These are phyloP conservation scores for Gyromitra esculenta DNA, from an alignment of 2,329 filamentous ascomycete species.

Conservation along the genomic window DNA sequence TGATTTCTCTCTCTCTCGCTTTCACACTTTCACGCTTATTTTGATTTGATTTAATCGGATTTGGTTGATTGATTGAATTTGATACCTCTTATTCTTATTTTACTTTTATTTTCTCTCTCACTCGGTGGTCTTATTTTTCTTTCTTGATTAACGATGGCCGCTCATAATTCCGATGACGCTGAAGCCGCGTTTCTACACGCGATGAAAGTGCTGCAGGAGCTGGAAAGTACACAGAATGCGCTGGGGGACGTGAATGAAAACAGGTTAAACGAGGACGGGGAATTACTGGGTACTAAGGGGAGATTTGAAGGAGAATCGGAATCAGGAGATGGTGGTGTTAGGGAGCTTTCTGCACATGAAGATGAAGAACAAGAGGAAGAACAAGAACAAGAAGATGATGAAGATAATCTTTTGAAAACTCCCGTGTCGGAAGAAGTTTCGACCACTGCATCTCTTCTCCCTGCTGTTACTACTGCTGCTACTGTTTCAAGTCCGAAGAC, in stretches of 20 bases:
- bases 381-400: constrained; percentile 39
- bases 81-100: constrained; percentile 21
- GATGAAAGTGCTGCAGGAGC: constrained; percentile 53
- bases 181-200: constrained; percentile 54
- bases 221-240: constrained; percentile 47
- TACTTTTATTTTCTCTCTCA: constrained; percentile 14
- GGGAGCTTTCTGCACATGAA: constrained; percentile 50
- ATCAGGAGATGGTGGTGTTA: constrained; percentile 37
- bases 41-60: background rate
- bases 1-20: constrained; percentile 2
- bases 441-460: constrained; percentile 53
- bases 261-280: constrained; percentile 24
- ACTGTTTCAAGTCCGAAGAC: constrained; percentile 58
- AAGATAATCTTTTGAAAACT: constrained; percentile 54
- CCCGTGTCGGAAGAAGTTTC: constrained; percentile 52
- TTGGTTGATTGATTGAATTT: constrained; percentile 20
- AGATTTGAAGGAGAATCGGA: constrained; percentile 28
- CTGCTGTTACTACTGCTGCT: constrained; percentile 53
- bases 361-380: constrained; percentile 40
- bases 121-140: background rate
- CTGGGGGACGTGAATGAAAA: constrained; percentile 38
- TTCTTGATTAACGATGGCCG: constrained; percentile 49
- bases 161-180: constrained; percentile 50
- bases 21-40: background rate
- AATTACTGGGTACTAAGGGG: constrained; percentile 22